Conservation (phyloP, 176 grass and related monocot species). For the Carex kokanica region DNA sequence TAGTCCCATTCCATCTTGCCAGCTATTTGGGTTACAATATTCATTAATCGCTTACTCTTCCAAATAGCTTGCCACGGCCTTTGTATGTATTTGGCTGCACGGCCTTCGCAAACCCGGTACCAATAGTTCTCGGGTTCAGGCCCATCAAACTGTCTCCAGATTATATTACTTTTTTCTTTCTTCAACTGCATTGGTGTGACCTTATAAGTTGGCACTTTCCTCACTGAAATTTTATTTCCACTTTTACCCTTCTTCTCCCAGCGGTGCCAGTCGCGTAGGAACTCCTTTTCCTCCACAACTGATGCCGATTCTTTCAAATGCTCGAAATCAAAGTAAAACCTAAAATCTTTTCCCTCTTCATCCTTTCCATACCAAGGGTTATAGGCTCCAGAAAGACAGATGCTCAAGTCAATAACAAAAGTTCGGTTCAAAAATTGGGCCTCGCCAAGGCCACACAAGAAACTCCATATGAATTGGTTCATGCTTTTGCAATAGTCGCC, state of each 20-base stretch:
- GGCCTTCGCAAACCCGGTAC: conserved; percentile 92
- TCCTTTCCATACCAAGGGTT: conserved; percentile 61
- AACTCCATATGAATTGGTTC: conserved; percentile 93
- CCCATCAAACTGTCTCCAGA: conserved; percentile 82
- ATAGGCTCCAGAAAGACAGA: conserved; percentile 70
- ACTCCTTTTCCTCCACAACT: conserved; percentile 74
- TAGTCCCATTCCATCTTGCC: conserved; percentile 91
- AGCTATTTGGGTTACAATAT: conserved; percentile 87
- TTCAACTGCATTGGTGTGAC: conserved; percentile 86
- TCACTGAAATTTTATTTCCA: conserved; percentile 53
- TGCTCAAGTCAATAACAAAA: conserved; percentile 72
- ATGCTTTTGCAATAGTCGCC: conserved; percentile 97
- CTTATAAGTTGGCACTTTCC: conserved; percentile 79
- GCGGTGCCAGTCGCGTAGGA: conserved; percentile 61
- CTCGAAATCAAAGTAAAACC: conserved; percentile 93
- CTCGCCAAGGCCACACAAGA: conserved; percentile 83
- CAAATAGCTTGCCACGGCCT: conserved; percentile 85
- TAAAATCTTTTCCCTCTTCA: conserved; percentile 82
- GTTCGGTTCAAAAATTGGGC: conserved; percentile 94
- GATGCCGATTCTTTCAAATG: conserved; percentile 70
- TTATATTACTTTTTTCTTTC: conserved; percentile 70
- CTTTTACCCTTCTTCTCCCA: conserved; percentile 75
- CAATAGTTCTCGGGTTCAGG: conserved; percentile 96
- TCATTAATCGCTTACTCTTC: conserved; percentile 90
- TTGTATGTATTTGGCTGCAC: conserved; percentile 65